These are phyloP conservation scores for Macrotyloma uniflorum DNA, from an alignment of 306 rosid species.

Conservation along the genomic window DNA sequence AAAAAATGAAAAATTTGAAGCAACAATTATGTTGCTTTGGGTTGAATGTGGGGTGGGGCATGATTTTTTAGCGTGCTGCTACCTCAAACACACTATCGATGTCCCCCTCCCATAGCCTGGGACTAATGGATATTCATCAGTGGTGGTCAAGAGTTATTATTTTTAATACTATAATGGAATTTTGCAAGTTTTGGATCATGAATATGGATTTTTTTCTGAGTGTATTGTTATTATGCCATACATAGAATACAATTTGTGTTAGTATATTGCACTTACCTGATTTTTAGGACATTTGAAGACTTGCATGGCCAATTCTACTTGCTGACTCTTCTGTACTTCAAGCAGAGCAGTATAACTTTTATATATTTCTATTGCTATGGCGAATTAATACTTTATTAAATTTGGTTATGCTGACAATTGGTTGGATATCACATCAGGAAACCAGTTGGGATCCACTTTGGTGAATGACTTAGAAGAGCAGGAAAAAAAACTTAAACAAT, in stretches of 20 bases:
- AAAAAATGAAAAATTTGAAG: no score
- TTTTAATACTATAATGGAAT: no score
- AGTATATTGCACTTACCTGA: background rate
- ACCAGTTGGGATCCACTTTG: constrained; percentile 59
- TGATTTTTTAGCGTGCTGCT: no score
- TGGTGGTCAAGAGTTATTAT: background rate
- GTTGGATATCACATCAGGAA: constrained; percentile 57
- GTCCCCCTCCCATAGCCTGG: background rate
- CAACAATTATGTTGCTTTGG: no score
- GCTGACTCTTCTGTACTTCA: constrained; percentile 22
- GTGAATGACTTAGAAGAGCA: constrained; percentile 69
- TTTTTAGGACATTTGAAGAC: constrained; percentile 16
- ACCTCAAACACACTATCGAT: background rate
- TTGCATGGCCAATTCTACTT: background rate
- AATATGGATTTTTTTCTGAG: constrained; percentile 13
- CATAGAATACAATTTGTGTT: constrained; percentile 10
- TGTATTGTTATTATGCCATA: constrained; percentile 1
- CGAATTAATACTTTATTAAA: constrained; percentile 6
- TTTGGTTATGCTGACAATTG: constrained; percentile 13
- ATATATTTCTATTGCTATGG: constrained; percentile 27
- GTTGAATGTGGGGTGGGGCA: no score
- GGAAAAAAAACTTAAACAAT: constrained; percentile 63
- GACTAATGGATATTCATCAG: background rate
- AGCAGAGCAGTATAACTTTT: constrained; percentile 6
- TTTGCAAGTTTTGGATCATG: constrained; percentile 3